A percentile compares a stretch with the other conserved stretches of the same genome.
These are phyloP conservation scores for Verticillium zaregamsianum DNA, from an alignment of 2,329 filamentous ascomycete genomes.

Conservation along the genomic window DNA sequence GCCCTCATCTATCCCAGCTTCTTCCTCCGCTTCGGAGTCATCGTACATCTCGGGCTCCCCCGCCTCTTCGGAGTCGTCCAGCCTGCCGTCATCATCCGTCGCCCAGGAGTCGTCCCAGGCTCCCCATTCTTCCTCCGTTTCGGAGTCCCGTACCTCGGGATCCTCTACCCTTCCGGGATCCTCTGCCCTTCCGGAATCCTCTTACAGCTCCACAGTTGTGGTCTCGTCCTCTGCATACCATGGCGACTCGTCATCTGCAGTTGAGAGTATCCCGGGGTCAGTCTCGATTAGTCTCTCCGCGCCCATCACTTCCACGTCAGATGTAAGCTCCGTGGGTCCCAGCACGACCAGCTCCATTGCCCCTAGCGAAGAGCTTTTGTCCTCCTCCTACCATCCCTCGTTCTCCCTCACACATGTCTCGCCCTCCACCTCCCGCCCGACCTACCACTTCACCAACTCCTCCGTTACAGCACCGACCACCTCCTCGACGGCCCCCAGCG, in stretches of 20 bases:
- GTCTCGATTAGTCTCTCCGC: not conserved
- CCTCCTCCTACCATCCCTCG: not conserved
- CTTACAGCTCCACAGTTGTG: not conserved
- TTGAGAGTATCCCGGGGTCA: not conserved
- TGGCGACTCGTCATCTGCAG: not conserved
- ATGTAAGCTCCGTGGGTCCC: not conserved
- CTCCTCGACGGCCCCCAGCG: not conserved
- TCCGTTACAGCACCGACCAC: constrained; percentile 2
- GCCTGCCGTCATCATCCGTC: not conserved
- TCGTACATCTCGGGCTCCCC: not conserved
- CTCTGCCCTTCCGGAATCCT: not conserved
- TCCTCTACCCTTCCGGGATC: not conserved
- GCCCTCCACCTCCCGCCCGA: not conserved
- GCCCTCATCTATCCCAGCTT: not conserved
- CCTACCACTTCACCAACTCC: constrained; percentile 5
- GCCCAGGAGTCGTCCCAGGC: not conserved
- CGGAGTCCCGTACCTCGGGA: too few relatives aligned
- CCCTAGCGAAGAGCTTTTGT: not conserved
- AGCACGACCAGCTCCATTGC: not conserved
- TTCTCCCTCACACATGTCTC: not conserved
- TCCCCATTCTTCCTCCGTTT: not conserved
- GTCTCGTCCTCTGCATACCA: not conserved
- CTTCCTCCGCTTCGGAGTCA: not conserved
- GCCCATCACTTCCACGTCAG: not conserved
- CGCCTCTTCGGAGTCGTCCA: not conserved